Conservation (phyloP, 1,284 basidiomycete genomes). For the Trichosporon asahii region DNA sequence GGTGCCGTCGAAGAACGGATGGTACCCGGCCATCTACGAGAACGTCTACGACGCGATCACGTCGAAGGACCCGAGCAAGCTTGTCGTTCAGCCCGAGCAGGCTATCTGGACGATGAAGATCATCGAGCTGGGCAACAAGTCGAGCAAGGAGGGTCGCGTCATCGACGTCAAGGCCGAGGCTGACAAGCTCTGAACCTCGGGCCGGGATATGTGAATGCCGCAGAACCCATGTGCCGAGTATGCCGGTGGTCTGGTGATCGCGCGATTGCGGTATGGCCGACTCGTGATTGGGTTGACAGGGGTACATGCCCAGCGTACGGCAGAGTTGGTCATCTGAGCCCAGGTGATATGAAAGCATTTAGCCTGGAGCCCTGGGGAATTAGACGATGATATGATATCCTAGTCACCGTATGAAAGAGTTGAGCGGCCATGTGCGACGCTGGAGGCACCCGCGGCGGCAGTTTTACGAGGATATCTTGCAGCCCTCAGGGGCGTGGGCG, state of each 20-base stretch:
- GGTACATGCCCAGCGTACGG: not conserved
- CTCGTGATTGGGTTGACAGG: not conserved
- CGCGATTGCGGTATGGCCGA: not conserved
- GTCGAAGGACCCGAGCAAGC: constrained; percentile 14
- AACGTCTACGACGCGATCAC: constrained; percentile 16
- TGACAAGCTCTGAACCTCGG: not conserved
- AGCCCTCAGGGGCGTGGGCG: not conserved
- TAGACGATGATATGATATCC: not conserved
- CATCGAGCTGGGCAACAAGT: constrained; percentile 36
- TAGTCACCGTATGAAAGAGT: constrained; percentile 6
- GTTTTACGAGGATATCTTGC: not conserved
- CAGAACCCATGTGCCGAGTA: not conserved
- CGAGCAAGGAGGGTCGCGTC: constrained; percentile 31
- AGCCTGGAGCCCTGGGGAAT: not conserved
- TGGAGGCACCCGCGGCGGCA: not conserved
- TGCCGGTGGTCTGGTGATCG: not conserved
- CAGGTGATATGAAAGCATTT: not conserved
- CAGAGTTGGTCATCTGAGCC: not conserved
- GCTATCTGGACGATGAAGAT: constrained; percentile 30
- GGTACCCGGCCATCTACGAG: constrained; percentile 31
- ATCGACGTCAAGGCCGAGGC: constrained; percentile 17
- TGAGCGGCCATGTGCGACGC: not conserved
- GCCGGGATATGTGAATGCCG: not conserved
- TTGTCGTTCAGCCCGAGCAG: constrained; percentile 33
- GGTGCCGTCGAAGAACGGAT: constrained; percentile 17